Base-by-base conservation (phyloP, 2,329 filamentous ascomycete genomes). In the Sporothrix variecibatus region DNA sequence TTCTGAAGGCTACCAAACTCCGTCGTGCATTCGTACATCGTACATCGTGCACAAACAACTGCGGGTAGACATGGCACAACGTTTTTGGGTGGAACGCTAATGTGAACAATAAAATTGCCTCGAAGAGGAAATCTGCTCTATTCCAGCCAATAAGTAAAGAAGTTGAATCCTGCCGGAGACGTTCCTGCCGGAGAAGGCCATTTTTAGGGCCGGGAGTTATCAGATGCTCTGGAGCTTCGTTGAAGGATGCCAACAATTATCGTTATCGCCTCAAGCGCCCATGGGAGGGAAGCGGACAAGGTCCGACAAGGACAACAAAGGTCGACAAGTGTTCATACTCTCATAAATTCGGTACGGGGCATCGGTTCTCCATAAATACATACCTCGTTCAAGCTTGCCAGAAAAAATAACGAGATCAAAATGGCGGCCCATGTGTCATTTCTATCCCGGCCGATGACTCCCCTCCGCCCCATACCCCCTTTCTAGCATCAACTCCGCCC, bases 1-100 rank as follows among this genome's bases (percentile, higher is more conserved):
- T 9, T 64, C 31, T 23, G 17, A 40, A 23, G 58, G 58, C 31
- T 40, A 64, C 31, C 58, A 64, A 64, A 40, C 58, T 23, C 31
- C 31, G 58, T 23, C 58, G 60, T 65, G 8, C 56, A 60, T 9
- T 20, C 40, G 43, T 20, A 20, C 43, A 49, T 49, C 15, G 43
- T 20, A 17, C 43, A 49, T 17, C 15, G 15, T 49, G 15, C 43
- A 49, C 40, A 43, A 6, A 28, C 26, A 28, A 56, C 51, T 9
- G 26, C 65, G 26, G 65, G 65, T n/a, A 51, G 40, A 34, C 65
- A 68, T 68, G 65, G 65, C 43, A 34, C 65, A 68, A 12, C 40
- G 12, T 49, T 20, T 20, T 17, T 49, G 43, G 43, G 23, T 8
- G 12, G n/a, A 28, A 38, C 62, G 34, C 34, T 12, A 40, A 64